Evolutionary conservation across 352 stramenopile genomes (phyloP), one percentile per base, ranked within the genome.

Genomic region (Phytophthora capsici): DNA sequence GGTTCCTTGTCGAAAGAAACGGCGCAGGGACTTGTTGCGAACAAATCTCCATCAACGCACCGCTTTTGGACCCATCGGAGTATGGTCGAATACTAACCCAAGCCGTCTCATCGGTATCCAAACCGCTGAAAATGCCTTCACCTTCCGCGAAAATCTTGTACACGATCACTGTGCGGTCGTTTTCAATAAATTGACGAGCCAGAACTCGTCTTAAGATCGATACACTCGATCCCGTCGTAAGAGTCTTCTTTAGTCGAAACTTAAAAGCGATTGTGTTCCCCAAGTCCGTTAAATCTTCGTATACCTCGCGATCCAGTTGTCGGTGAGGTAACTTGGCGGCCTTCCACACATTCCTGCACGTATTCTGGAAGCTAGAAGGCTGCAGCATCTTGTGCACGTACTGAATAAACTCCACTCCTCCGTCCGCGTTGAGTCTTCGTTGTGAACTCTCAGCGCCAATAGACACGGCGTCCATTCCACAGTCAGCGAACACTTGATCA

Each of bases 71-170:
- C 38, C n/a, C 32, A 28, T 55, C 44, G 0, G 30, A 53, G 23
- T 52, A 48, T 12, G 57, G 47, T 16, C 20, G 57, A 19, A 65
- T 38, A 13, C 22, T 38, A 9, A 58, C 45, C 75, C 75, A 88
- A 2, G 70, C 71, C 0, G 73, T 88, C 37, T 86, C 73, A 25
- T 82, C 70, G 50, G 68, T 75, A 54, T 74, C 74, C 46, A 85
- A 61, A 0, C 66, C 70, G n/a, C 70, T 74, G 19, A 74, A 45
- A 13, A 52, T 30, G 14, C 69, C 52, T 41, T 73, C 66, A 4
- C 73, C 68, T 22, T 82, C 63, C 0, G 56, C 69, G 19, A 77
- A 64, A 4, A 41, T 56, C 6, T 64, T 76, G 73, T 69, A 88
- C 22, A 86, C 72, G 9, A 83, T 50, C 17, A 85, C 69, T 50